Conservation (phyloP, 2,329 filamentous ascomycete genomes). For the Claviceps maximensis region DNA sequence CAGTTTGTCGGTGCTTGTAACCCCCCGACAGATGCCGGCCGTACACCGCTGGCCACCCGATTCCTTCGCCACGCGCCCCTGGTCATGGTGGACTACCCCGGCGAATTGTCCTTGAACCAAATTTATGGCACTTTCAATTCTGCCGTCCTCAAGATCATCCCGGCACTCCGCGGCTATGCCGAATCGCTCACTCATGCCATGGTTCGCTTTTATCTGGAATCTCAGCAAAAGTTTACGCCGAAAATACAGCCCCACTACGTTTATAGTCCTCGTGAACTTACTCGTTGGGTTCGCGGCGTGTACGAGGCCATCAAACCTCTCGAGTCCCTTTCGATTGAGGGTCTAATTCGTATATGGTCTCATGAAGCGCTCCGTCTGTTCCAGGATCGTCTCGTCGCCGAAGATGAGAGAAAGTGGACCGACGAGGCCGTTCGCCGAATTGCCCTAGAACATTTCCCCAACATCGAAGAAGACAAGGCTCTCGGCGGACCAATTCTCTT, state of each 20-base stretch:
- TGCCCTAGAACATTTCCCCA: conserved; percentile 84
- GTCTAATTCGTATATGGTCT: conserved; percentile 91
- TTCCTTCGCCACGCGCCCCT: conserved; percentile 96
- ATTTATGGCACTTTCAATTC: conserved; percentile 98
- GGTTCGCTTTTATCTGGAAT: conserved; percentile 93
- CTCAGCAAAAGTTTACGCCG: conserved; percentile 85
- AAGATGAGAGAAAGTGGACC: conserved; percentile 93
- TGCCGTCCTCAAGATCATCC: conserved; percentile 92
- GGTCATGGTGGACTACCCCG: conserved; percentile 98
- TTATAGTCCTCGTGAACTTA: conserved; percentile 96
- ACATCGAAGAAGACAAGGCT: conserved; percentile 80
- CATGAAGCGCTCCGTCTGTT: conserved; percentile 94
- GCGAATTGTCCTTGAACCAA: conserved; percentile 84
- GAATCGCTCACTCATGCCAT: conserved; percentile 92
- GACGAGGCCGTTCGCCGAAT: conserved; percentile 77
- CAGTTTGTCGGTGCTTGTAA: conserved; percentile 99
- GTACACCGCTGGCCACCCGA: conserved; percentile 82
- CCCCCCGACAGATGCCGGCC: conserved; percentile 90
- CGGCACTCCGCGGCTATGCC: conserved; percentile 84
- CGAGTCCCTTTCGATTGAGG: conserved; percentile 77
- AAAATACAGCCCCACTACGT: conserved; percentile 98
- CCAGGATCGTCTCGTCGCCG: conserved; percentile 89
- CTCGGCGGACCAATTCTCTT: conserved; percentile 89
- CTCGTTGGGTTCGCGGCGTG: conserved; percentile 90
- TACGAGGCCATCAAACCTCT: conserved; percentile 94